These are phyloP conservation scores for Colletotrichum aenigma DNA, from an alignment of 2,329 filamentous ascomycete species.

Conservation along the genomic window DNA sequence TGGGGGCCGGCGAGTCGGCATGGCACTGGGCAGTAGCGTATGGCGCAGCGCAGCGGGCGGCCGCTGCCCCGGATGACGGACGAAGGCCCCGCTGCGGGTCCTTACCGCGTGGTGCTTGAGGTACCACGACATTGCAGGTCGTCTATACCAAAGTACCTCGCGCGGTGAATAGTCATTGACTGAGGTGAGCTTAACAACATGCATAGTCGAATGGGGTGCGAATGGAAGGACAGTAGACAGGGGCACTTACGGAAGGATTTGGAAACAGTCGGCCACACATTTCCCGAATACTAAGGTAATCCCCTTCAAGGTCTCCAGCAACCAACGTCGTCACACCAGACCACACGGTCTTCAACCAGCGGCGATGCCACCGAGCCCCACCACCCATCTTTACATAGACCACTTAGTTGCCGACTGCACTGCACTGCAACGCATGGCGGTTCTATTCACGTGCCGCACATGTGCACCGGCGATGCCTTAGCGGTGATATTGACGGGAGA, in stretches of 20 bases:
- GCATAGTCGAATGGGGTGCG: not conserved
- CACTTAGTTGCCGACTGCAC: not conserved
- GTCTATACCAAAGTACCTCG: not conserved
- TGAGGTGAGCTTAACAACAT: not conserved
- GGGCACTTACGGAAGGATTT: no score
- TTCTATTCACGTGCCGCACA: not conserved
- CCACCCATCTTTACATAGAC: not conserved
- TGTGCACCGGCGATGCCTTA: not conserved
- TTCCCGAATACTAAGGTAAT: no score
- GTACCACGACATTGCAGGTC: not conserved
- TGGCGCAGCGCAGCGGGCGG: constrained; percentile 6
- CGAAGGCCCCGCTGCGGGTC: not conserved
- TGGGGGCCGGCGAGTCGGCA: not conserved
- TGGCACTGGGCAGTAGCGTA: not conserved
- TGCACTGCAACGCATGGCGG: not conserved
- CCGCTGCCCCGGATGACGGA: not conserved
- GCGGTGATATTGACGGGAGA: not conserved
- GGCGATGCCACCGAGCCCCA: not conserved
- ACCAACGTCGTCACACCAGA: not conserved
- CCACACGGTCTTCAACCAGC: not conserved
- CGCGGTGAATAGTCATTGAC: not conserved
- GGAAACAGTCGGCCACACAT: no score
- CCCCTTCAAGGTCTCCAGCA: not conserved
- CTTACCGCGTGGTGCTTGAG: not conserved
- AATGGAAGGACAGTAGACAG: no score